phyloP scores from a whole-genome alignment of 129 eudicot genomes.

The Apium graveolens region DNA sequence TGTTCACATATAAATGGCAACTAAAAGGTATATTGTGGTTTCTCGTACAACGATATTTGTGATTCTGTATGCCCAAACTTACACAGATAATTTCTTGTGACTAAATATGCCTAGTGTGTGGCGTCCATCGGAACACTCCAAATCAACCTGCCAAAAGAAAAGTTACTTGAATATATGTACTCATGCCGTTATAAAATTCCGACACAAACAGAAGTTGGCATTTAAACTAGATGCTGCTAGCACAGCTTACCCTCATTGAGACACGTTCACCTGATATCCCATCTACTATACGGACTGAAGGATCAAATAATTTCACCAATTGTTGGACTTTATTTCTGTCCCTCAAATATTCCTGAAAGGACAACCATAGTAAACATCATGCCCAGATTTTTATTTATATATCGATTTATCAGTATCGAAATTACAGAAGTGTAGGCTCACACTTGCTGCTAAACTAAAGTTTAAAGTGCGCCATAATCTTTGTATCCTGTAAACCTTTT shows the following conservation, averaged over 20 bases:
- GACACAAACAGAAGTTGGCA: neutral
- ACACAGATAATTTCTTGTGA: slow-evolving; percentile 70
- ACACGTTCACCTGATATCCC: slow-evolving; percentile 80
- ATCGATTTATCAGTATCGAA: neutral
- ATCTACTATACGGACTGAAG: slow-evolving; percentile 75
- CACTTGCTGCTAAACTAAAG: neutral
- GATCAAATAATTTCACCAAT: slow-evolving; percentile 75
- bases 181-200: neutral
- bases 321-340: slow-evolving; percentile 80
- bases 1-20: too few species aligned
- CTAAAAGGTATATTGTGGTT: neutral
- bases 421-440: neutral
- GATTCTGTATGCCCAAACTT: slow-evolving; percentile 21
- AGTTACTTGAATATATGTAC: neutral
- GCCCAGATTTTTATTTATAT: neutral
- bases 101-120: slow-evolving; percentile 75
- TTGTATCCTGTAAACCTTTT: neutral
- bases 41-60: neutral
- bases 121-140: slow-evolving; percentile 73
- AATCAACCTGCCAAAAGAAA: slow-evolving; percentile 64
- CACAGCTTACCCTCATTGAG: slow-evolving; percentile 61
- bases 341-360: slow-evolving; percentile 63
- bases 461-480: neutral
- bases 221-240: neutral
- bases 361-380: neutral